A percentile compares a stretch with the other conserved stretches of the same genome.
These are phyloP conservation scores for Hibiscus mutabilis DNA, from an alignment of 345 rosid species.

Conservation along the genomic window DNA sequence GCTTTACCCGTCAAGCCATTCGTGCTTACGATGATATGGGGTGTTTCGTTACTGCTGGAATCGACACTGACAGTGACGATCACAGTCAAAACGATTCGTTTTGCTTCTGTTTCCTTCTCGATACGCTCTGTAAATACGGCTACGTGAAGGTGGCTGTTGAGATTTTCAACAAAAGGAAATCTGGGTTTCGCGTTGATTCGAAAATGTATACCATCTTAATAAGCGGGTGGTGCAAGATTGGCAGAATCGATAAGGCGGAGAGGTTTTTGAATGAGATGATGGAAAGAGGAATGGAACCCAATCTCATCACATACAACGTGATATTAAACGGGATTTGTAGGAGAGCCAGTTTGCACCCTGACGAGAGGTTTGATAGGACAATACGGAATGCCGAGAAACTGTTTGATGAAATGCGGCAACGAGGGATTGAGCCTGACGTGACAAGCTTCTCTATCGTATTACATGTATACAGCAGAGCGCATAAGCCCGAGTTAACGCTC, in stretches of 20 bases:
- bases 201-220: slow-evolving; percentile 64
- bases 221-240: slow-evolving; percentile 71
- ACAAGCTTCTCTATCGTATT: slow-evolving; percentile 70
- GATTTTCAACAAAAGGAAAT: slow-evolving; percentile 45
- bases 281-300: slow-evolving; percentile 57
- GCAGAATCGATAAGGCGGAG: slow-evolving; percentile 68
- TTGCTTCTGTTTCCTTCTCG: slow-evolving; percentile 51
- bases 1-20: slow-evolving; percentile 80
- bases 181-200: slow-evolving; percentile 30
- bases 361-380: slow-evolving; percentile 53
- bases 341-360: slow-evolving; percentile 69
- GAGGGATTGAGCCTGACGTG: slow-evolving; percentile 80
- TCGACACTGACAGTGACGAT: background rate
- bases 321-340: slow-evolving; percentile 75
- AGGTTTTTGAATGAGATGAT: slow-evolving; percentile 63
- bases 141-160: slow-evolving; percentile 57
- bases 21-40: slow-evolving; percentile 72
- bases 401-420: slow-evolving; percentile 69
- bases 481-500: slow-evolving; percentile 60
- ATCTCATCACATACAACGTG: slow-evolving; percentile 65
- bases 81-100: slow-evolving; percentile 15
- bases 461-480: slow-evolving; percentile 77
- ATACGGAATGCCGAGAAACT: slow-evolving; percentile 57
- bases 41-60: slow-evolving; percentile 33
- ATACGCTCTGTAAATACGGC: slow-evolving; percentile 78